phyloP scores from a whole-genome alignment of 2,329 filamentous ascomycete genomes.

The Colletotrichum noveboracense region DNA sequence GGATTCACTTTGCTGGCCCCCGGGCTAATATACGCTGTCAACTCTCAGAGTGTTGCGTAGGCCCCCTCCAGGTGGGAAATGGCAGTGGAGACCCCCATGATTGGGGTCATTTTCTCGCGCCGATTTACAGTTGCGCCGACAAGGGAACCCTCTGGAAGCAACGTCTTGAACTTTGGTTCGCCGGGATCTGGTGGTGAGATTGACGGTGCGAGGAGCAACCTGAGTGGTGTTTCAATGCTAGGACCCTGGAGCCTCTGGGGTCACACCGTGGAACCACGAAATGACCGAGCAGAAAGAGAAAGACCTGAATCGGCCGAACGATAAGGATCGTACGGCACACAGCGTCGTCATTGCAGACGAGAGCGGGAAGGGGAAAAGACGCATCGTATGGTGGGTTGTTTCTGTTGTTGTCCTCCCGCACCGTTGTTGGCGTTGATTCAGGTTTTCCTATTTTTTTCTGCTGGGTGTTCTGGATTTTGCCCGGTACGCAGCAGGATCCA shows the following conservation, averaged over 20 bases:
- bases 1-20: background rate
- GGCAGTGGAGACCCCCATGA: conserved; percentile 15
- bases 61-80: conserved; percentile 5
- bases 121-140: background rate
- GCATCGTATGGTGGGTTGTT: background rate
- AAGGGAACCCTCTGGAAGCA: background rate
- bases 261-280: conserved; percentile 7
- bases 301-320: conserved; percentile 7
- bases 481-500: background rate
- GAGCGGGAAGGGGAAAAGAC: background rate
- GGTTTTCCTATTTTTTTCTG: background rate
- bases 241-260: background rate
- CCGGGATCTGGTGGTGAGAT: background rate
- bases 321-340: background rate
- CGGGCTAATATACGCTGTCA: background rate
- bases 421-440: background rate
- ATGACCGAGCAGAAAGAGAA: conserved; percentile 7
- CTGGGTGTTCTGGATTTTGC: background rate
- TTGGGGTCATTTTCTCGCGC: conserved; percentile 11
- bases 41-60: background rate
- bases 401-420: background rate
- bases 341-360: background rate
- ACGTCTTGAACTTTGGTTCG: background rate
- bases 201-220: background rate
- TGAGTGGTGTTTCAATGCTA: background rate